phyloP scores from a whole-genome alignment of 1,139 yeast genomes.

The Blastobotrys ciferrii region DNA sequence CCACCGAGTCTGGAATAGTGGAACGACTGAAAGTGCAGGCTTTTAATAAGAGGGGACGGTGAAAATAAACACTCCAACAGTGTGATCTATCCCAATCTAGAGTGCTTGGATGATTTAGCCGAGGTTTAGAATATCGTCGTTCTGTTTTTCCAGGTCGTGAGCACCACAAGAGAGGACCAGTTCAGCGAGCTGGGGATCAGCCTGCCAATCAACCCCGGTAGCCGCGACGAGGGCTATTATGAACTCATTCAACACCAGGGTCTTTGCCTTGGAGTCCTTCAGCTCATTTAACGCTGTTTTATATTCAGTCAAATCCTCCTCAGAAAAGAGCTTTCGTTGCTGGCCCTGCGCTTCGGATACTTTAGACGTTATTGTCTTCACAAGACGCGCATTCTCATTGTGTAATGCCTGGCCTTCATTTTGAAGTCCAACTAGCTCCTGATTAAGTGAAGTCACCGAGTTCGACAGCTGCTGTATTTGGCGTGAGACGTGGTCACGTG shows the following conservation, averaged over 20 bases:
- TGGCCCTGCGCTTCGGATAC: constrained; percentile 7
- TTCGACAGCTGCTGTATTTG: constrained; percentile 11
- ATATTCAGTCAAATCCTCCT: constrained; percentile 16
- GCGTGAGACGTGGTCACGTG: constrained; percentile 20
- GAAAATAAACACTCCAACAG: too few species aligned
- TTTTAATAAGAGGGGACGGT: too few species aligned
- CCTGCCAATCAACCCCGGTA: constrained; percentile 27
- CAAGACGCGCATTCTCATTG: constrained; percentile 16
- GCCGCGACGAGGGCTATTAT: constrained; percentile 25
- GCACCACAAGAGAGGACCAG: constrained; percentile 11
- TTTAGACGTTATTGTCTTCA: constrained; percentile 12
- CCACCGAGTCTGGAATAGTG: too few species aligned
- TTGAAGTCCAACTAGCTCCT: constrained; percentile 9
- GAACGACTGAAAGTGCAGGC: too few species aligned
- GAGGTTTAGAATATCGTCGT: constrained; percentile 8
- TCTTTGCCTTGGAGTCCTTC: constrained; percentile 14
- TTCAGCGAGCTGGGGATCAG: constrained; percentile 19
- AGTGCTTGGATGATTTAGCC: neutral
- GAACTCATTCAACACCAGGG: constrained; percentile 24
- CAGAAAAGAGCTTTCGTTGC: constrained; percentile 17
- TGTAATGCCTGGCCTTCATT: constrained; percentile 16
- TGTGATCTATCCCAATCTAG: too few species aligned
- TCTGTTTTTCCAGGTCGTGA: constrained; percentile 9
- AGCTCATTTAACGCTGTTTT: constrained; percentile 12
- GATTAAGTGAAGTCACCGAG: constrained; percentile 12